Evolutionary conservation across 192 early-diverging fungal species (phyloP).

Genomic region (Coemansia guatemalensis): DNA sequence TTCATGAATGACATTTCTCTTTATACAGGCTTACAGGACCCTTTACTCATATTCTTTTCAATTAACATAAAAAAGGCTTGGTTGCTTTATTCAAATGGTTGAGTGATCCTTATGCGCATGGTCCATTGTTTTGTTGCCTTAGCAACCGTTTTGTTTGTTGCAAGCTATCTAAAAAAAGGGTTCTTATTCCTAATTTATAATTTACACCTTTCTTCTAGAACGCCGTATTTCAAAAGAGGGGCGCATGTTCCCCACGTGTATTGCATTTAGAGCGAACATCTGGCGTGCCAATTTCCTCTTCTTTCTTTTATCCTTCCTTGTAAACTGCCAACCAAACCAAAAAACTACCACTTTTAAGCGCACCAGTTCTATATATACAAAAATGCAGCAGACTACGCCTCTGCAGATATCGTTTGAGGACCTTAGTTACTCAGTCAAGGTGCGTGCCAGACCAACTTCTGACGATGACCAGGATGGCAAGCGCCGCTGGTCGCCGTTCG

Average conservation of each 20-base stretch:
- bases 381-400: constrained; percentile 21
- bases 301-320: no score
- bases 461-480: constrained; percentile 2
- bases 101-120: not conserved
- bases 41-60: not conserved
- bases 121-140: not conserved
- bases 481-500: not conserved
- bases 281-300: not conserved
- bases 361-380: not conserved
- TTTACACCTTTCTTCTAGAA: not conserved
- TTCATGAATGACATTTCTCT: not conserved
- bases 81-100: not conserved
- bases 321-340: no score
- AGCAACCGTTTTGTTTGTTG: not conserved
- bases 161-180: not conserved
- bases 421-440: constrained; percentile 44
- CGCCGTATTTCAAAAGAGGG: not conserved
- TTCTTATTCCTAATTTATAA: no score
- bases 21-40: not conserved
- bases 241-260: not conserved
- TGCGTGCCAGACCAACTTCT: constrained; percentile 10
- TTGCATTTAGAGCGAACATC: not conserved
- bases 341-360: not conserved
- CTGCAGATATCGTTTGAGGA: constrained; percentile 45
- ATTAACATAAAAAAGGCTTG: not conserved